Evolutionary conservation across 2,329 filamentous ascomycete genomes (phyloP).

Genomic region (Alternaria solani): DNA sequence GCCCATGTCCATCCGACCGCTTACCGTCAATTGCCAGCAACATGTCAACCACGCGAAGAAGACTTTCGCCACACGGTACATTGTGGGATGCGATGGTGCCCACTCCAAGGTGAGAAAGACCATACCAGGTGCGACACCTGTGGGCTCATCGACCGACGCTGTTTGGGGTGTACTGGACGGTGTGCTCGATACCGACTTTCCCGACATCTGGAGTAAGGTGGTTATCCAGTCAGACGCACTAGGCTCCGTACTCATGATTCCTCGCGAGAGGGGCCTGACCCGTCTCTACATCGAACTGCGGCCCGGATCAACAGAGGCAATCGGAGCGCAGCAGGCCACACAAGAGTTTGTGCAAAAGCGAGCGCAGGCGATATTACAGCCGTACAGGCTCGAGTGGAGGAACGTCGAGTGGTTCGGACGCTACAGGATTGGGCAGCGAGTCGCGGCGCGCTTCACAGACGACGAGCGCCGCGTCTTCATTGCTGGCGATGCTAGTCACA

Average conservation of each 20-base stretch:
- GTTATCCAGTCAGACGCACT: constrained; percentile 71
- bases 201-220: constrained; percentile 78
- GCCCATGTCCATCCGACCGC: constrained; percentile 46
- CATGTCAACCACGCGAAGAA: constrained; percentile 47
- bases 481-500: constrained; percentile 58
- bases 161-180: constrained; percentile 79
- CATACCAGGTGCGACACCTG: constrained; percentile 59
- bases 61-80: constrained; percentile 66
- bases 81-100: constrained; percentile 77
- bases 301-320: constrained; percentile 43
- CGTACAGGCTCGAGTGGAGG: constrained; percentile 57
- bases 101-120: constrained; percentile 73
- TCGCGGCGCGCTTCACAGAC: constrained; percentile 57
- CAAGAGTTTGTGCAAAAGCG: constrained; percentile 76
- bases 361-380: constrained; percentile 59
- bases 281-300: constrained; percentile 63
- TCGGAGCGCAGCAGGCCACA: constrained; percentile 51
- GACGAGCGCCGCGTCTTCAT: constrained; percentile 56
- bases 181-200: constrained; percentile 74
- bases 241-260: constrained; percentile 77
- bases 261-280: constrained; percentile 76
- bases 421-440: constrained; percentile 60
- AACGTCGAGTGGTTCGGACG: constrained; percentile 61
- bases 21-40: constrained; percentile 55
- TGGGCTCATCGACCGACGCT: constrained; percentile 61